Conservation (phyloP, 2,329 filamentous ascomycete genomes). For the Pseudophaeomoniella oleicola region DNA sequence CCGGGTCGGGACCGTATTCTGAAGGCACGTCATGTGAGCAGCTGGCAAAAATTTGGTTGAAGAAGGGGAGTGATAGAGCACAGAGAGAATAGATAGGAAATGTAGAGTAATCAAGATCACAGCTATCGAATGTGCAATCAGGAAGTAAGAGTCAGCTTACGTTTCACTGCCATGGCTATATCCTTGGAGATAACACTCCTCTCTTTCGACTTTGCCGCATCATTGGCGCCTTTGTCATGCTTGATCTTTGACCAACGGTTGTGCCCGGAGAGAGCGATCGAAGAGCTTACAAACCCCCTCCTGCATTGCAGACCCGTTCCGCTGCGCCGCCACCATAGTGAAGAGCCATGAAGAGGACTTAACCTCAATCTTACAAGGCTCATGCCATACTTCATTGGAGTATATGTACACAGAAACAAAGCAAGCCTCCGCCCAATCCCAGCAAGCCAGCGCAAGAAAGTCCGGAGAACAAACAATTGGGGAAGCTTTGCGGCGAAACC, state of each 20-base stretch:
- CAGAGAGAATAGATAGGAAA: background rate
- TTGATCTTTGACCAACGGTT: slow-evolving; percentile 94
- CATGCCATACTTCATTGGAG: background rate
- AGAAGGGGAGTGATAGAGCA: background rate
- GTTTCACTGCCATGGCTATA: slow-evolving; percentile 60
- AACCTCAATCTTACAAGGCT: background rate
- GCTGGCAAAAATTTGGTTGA: slow-evolving; percentile 1
- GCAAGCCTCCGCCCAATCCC: background rate
- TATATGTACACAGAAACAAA: background rate
- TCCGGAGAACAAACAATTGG: too few species aligned
- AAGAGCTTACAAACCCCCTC: slow-evolving; percentile 34
- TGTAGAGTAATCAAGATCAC: slow-evolving; percentile 6
- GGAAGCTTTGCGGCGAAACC: background rate
- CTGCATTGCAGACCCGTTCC: slow-evolving; percentile 23
- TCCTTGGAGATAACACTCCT: slow-evolving; percentile 55
- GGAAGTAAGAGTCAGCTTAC: slow-evolving; percentile 30
- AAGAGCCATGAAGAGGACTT: background rate
- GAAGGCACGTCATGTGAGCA: slow-evolving; percentile 8
- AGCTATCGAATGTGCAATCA: background rate
- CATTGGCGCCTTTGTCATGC: slow-evolving; percentile 82
- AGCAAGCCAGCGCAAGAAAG: too few species aligned
- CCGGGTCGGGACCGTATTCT: slow-evolving; percentile 65
- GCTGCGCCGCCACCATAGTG: background rate
- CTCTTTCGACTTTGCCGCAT: slow-evolving; percentile 57
- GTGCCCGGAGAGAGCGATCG: slow-evolving; percentile 49